These are phyloP conservation scores for Pseudoperonospora humuli DNA, from an alignment of 352 stramenopile species.

Conservation along the genomic window DNA sequence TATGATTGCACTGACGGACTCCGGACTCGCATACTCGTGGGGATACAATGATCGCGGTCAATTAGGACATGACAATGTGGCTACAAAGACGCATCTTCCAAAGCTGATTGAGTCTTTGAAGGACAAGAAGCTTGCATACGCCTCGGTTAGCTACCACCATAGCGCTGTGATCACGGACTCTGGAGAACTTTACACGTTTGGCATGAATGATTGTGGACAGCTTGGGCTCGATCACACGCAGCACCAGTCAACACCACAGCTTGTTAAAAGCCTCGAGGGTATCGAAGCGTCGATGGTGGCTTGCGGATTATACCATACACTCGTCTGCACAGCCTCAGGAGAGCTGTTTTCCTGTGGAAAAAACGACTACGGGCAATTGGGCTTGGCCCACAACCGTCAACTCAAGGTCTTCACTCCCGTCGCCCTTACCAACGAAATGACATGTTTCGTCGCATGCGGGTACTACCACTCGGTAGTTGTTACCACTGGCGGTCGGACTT, in stretches of 20 bases:
- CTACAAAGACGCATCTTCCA: constrained; percentile 76
- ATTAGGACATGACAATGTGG: constrained; percentile 76
- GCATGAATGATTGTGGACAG: constrained; percentile 86
- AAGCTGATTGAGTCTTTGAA: constrained; percentile 83
- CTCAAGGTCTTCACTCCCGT: constrained; percentile 63
- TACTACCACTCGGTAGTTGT: constrained; percentile 84
- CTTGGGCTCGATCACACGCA: constrained; percentile 78
- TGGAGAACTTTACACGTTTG: constrained; percentile 81
- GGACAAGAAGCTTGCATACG: constrained; percentile 73
- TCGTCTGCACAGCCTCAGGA: constrained; percentile 59
- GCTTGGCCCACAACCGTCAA: constrained; percentile 67
- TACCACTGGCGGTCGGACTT: constrained; percentile 50
- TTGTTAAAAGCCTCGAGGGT: constrained; percentile 68
- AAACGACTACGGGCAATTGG: constrained; percentile 84
- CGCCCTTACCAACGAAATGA: constrained; percentile 53
- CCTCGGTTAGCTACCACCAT: constrained; percentile 82
- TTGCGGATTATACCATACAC: constrained; percentile 81
- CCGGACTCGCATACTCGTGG: constrained; percentile 76
- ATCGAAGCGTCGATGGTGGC: constrained; percentile 69
- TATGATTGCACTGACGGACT: constrained; percentile 79
- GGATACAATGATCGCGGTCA: constrained; percentile 85
- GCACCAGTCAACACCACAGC: constrained; percentile 59
- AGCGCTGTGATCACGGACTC: constrained; percentile 66
- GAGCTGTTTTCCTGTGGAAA: constrained; percentile 79
- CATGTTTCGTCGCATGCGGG: constrained; percentile 76